Percentiles rank a stretch among this genome's conserved stretches.
Evolutionary conservation across 2,329 filamentous ascomycete species (phyloP).

Genomic region (Aureobasidium namibiae): DNA sequence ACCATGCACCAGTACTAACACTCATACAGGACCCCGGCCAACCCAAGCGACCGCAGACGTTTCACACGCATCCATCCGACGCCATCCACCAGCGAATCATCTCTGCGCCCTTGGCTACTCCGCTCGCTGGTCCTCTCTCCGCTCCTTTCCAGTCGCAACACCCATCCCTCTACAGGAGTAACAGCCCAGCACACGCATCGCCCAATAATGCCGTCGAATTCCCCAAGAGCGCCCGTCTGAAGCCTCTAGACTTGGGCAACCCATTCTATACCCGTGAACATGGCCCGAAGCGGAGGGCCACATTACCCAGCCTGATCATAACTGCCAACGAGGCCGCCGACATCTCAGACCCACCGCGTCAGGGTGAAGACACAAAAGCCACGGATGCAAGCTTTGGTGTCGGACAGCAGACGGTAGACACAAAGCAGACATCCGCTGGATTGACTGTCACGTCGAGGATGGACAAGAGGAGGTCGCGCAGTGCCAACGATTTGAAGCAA

Average conservation of each 20-base stretch:
- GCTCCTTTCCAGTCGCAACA: slow-evolving; percentile 18
- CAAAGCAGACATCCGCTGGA: slow-evolving; percentile 10
- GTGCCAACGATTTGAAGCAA: slow-evolving; percentile 24
- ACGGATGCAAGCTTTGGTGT: slow-evolving; percentile 2
- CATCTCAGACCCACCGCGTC: slow-evolving; percentile 12
- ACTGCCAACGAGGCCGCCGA: slow-evolving; percentile 21
- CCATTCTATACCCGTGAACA: slow-evolving; percentile 20
- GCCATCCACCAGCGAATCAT: slow-evolving; percentile 11
- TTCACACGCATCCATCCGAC: neutral
- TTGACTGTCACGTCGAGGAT: slow-evolving; percentile 16
- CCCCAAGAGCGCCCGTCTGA: slow-evolving; percentile 27
- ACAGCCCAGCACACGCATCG: slow-evolving; percentile 20
- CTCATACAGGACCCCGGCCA: slow-evolving; percentile 15
- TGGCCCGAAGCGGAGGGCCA: slow-evolving; percentile 17
- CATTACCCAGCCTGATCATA: slow-evolving; percentile 24
- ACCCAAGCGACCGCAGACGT: slow-evolving; percentile 10
- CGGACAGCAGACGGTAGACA: neutral
- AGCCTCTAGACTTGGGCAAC: slow-evolving; percentile 27
- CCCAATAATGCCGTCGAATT: slow-evolving; percentile 28
- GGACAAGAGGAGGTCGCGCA: slow-evolving; percentile 26
- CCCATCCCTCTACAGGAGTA: neutral
- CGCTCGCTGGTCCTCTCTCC: slow-evolving; percentile 13
- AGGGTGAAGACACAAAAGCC: slow-evolving; percentile 6
- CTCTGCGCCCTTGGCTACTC: neutral
- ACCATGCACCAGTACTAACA: neutral